Percentiles rank a stretch among this genome's conserved stretches.
Evolutionary conservation across 768 basidiomycete genomes (phyloP).

Genomic region (Rhodotorula toruloides): DNA sequence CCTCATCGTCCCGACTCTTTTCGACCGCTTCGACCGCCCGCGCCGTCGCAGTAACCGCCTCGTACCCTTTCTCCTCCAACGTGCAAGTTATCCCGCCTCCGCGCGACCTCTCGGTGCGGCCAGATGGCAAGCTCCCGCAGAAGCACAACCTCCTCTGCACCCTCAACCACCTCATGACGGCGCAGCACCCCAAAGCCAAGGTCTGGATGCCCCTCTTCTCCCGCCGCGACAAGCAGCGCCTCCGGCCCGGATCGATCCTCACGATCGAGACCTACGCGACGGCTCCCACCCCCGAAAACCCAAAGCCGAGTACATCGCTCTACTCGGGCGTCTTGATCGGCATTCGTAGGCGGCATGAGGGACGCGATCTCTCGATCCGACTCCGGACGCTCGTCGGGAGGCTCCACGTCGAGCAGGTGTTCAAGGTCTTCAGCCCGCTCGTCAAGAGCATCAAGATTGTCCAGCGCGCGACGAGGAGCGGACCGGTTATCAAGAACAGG

Average conservation of each 20-base stretch:
- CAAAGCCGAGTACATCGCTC: slow-evolving; percentile 37
- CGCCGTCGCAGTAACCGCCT: not conserved
- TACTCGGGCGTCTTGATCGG: slow-evolving; percentile 87
- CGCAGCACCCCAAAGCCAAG: slow-evolving; percentile 15
- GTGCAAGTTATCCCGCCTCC: slow-evolving; percentile 1
- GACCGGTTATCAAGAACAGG: slow-evolving; percentile 30
- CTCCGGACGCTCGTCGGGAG: slow-evolving; percentile 85
- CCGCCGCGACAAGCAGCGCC: slow-evolving; percentile 60
- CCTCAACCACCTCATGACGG: slow-evolving; percentile 32
- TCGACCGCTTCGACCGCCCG: not conserved
- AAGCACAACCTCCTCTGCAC: slow-evolving; percentile 32
- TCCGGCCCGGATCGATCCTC: slow-evolving; percentile 79
- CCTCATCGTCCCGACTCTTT: not conserved
- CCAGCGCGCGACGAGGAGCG: slow-evolving; percentile 36
- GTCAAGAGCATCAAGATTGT: slow-evolving; percentile 80
- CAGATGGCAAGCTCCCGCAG: not conserved
- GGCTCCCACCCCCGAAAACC: slow-evolving; percentile 53
- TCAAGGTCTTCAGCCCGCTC: slow-evolving; percentile 78
- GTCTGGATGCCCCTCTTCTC: slow-evolving; percentile 58
- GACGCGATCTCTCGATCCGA: slow-evolving; percentile 78
- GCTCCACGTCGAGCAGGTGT: slow-evolving; percentile 88
- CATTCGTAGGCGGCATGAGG: slow-evolving; percentile 63
- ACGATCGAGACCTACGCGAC: slow-evolving; percentile 71
- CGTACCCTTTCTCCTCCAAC: slow-evolving; percentile 30
- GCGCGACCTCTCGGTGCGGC: not conserved